phyloP scores from a whole-genome alignment of 2,329 filamentous ascomycete genomes.

The Chaetomiaceae sp. region DNA sequence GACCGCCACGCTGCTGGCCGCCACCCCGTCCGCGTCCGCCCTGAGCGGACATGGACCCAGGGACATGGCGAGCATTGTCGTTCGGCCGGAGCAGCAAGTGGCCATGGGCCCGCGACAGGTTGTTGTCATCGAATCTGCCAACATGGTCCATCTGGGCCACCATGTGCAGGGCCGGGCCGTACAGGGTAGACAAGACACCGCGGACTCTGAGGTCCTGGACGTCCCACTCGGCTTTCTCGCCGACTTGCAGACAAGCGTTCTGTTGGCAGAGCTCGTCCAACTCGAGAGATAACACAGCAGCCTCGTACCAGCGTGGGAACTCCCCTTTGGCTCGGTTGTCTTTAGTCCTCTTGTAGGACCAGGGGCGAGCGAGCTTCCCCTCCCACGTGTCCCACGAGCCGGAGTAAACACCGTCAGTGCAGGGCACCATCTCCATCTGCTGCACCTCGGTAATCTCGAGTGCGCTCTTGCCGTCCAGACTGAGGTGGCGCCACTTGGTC shows the following conservation, averaged over 20 bases:
- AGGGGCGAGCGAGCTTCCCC: constrained; percentile 5
- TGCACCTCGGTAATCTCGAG: constrained; percentile 25
- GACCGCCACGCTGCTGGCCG: neutral
- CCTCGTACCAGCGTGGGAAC: constrained; percentile 31
- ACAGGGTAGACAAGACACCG: constrained; percentile 23
- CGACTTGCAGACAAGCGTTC: constrained; percentile 26
- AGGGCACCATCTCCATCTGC: constrained; percentile 11
- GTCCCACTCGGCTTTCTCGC: constrained; percentile 28
- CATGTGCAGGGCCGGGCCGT: constrained; percentile 28
- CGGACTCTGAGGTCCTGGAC: constrained; percentile 11
- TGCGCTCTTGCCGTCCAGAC: constrained; percentile 8
- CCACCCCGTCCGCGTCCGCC: neutral
- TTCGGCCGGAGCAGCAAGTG: constrained; percentile 1
- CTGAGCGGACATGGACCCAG: neutral
- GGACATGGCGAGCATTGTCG: neutral
- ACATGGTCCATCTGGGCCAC: constrained; percentile 31
- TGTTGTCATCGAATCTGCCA: constrained; percentile 23
- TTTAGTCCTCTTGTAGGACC: neutral
- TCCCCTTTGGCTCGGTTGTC: constrained; percentile 19
- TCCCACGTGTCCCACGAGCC: neutral
- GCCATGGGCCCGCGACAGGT: neutral
- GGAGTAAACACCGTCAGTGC: neutral
- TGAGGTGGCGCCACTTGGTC: constrained; percentile 21
- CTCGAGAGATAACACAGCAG: constrained; percentile 26
- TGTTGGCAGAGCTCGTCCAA: constrained; percentile 26